Evolutionary conservation across 2,329 filamentous ascomycete species (phyloP), one percentile per base, ranked within the genome.

Genomic region (Talaromyces sp.): DNA sequence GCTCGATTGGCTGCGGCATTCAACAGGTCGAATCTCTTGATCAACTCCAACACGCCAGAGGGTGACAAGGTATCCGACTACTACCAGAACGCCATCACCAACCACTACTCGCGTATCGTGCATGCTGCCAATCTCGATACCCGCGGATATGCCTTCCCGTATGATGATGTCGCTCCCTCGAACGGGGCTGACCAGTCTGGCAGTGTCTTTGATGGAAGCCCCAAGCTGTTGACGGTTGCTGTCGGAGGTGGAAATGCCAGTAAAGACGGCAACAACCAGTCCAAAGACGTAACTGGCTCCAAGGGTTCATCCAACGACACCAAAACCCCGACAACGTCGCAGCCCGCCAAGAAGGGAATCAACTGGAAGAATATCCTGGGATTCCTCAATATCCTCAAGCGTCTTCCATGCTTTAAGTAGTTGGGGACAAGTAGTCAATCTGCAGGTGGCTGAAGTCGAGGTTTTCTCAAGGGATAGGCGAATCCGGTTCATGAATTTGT

Each of bases 1-100:
- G 88, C 91, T 0, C 81, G 90, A n/a, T 75, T 94, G 14, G 83
- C 88, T 0, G 90, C 90, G 1, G 89, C 88, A 0, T 84, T 93
- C 68, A 91, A 92, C 74, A 82, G 90, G 24, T 86, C 83, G 35
- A 92, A 88, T 11, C 74, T 94, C 62, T 74, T 89, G 55, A 69
- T 74, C 21, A 63, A 82, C 66, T 57, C 71, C n/a, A 66, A 68
- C 64, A 85, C 83, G 74, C 85, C 83, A 14, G 77, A 82, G 58
- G 77, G 78, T 56, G 82, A 84, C 69, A 63, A 67, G 0, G 73
- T 81, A 2, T 69, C 68, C 6, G 70, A 68, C 9, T 88, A 86
- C 69, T 89, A 89, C 72, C 65, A 70, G 46, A 72, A 81, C 14
- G 59, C 65, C 3, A 71, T 83, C 54, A 88, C 86, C 48, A 89